Evolutionary conservation across 371 early-diverging fungal species (phyloP), one percentile per base, ranked within the genome.

Genomic region (Rhizopus microsporus): DNA sequence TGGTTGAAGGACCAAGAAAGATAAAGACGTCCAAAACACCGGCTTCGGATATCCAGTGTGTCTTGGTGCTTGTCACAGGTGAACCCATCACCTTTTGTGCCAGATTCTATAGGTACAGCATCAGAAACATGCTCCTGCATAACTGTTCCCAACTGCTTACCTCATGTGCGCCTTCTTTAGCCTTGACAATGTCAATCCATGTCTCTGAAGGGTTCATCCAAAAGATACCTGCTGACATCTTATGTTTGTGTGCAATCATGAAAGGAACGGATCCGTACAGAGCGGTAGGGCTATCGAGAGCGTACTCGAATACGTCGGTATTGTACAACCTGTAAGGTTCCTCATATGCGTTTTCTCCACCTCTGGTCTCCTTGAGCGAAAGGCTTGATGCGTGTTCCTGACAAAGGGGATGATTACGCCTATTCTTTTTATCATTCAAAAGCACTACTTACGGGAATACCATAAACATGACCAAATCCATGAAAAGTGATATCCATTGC

Each of bases 301-400:
- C 90, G 77, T 95, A 94, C 71, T 99, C 98, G 72, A 98, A 98
- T 13, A 98, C 98, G 67, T 99, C 99, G 45, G 97, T 81, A 68
- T 99, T 99, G 77, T 96, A 99, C 23, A 98, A 81, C n/a, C 99
- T 85, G 72, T 96, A 97, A 10, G 97, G 98, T 32, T 97, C 96
- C 5, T 73, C 72, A 69, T 97, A 96, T 1, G 83, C 80, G 23
- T 84, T 84, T 17, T 81, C 86, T 16, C 75, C 76, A 10, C 96
- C 96, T 29, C 84, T 79, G 5, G 97, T 97, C 16, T 90, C 78
- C 65, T 91, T 93, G 34, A 98, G 81, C 3, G 90, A 84, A 59
- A 93, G 83, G 31, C 85, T 76, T 17, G 94, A 68, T 2, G 97
- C 90, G 67, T 99, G 99, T 74, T 96, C 93, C 65, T 68, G 13